These are phyloP conservation scores for Solanum etuberosum DNA, from an alignment of 257 asterid species.

Conservation along the genomic window DNA sequence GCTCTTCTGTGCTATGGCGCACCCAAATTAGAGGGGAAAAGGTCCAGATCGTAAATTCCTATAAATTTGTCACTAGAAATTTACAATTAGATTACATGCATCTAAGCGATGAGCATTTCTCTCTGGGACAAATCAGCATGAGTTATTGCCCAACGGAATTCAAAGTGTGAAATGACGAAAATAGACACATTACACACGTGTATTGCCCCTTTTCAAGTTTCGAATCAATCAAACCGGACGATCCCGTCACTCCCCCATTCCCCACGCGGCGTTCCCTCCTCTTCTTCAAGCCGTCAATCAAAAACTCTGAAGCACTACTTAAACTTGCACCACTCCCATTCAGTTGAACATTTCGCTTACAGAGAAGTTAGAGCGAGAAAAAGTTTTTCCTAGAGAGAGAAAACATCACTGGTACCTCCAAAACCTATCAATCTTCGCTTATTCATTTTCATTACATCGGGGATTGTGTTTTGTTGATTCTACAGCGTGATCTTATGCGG, in stretches of 20 bases:
- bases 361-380: background rate
- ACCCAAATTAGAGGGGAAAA: background rate
- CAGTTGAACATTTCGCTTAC: background rate
- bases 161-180: background rate
- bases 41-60: background rate
- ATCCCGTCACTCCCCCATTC: background rate
- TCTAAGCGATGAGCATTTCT: background rate
- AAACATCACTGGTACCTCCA: background rate
- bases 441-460: background rate
- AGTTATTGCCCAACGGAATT: background rate
- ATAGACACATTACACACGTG: background rate
- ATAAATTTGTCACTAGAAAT: background rate
- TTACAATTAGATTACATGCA: background rate
- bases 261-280: slow-evolving; percentile 1
- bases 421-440: background rate
- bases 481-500: background rate
- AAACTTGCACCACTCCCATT: background rate
- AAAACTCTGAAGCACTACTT: background rate
- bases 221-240: background rate
- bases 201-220: background rate
- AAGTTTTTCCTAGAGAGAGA: background rate
- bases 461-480: background rate
- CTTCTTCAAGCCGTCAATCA: background rate
- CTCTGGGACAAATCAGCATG: background rate
- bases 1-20: background rate